Evolutionary conservation across 768 basidiomycete species (phyloP), one percentile per base, ranked within the genome.

Genomic region (Symmetrospora coprosmae): DNA sequence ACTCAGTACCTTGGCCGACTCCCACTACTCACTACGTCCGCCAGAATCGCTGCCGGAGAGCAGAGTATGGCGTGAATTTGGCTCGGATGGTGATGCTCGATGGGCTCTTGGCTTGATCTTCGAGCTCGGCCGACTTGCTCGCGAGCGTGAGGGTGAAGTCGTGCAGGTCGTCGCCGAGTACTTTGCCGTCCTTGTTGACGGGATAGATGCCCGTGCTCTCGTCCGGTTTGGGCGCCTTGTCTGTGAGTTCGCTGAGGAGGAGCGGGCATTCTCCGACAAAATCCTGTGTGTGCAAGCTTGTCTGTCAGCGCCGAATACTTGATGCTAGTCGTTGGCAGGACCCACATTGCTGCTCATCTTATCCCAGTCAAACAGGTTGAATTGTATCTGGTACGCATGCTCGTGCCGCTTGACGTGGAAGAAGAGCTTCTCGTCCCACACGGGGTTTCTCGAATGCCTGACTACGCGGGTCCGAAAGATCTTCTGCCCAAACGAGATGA

Each of bases 401-500:
- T 96, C 91, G 69, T 87, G 89, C 11, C 83, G 76, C 27, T 88
- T 80, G 14, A 97, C 91, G 70, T 94, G 91, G 77, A 96, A 97
- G 11, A 94, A 78, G 2, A 97, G 75, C 71, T 92, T 91, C 74
- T 96, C 90, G 63, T 96, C 86, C 87, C 90, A 97, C 1, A 78
- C 78, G 0, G 94, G 92, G 70, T 86, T 88, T 52, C 83, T 75
- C 0, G 80, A 82, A 72, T 90, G 87, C 2, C 89, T 80, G 55
- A 90, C 82, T 27, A 89, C 82, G 31, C 86, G 82, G 0, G 91
- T 96, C 2, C 91, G 79, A 75, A 97, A 97, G 4, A 96, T 87
- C 71, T 94, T 97, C 75, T 90, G 91, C 30, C 91, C 87, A 64
- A 99, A 99, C 2, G 87, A 88, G 64, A 91, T 80, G 63, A 99